Percentiles rank a stretch among this genome's conserved stretches.
phyloP scores from a whole-genome alignment of 1,139 yeast genomes.

The Suhomyces atakaporum region DNA sequence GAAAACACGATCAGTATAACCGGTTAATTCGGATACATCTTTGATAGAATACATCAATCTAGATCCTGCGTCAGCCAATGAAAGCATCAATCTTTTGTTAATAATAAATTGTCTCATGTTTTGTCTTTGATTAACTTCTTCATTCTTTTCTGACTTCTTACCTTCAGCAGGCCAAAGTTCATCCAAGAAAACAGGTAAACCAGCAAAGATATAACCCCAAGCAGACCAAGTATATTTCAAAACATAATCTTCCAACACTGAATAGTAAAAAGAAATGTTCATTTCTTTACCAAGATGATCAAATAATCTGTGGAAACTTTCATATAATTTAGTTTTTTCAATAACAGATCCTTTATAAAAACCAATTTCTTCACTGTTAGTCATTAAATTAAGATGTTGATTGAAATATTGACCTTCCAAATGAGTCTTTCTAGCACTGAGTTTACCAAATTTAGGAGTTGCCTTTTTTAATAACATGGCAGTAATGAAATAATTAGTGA shows the following conservation, averaged over 20 bases:
- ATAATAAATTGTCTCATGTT: constrained; percentile 89
- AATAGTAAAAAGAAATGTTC: constrained; percentile 57
- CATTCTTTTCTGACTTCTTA: constrained; percentile 7
- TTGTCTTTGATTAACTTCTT: constrained; percentile 41
- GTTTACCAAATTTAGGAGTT: constrained; percentile 85
- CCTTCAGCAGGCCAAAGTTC: constrained; percentile 40
- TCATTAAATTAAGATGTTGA: constrained; percentile 80
- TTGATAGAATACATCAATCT: constrained; percentile 93
- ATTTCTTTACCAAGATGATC: constrained; percentile 50
- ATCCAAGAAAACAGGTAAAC: constrained; percentile 71
- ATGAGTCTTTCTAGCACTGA: constrained; percentile 71
- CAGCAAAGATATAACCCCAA: constrained; percentile 85
- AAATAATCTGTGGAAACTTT: constrained; percentile 58
- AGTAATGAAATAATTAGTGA: constrained; percentile 76
- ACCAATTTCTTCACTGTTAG: constrained; percentile 91
- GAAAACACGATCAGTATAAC: constrained; percentile 86
- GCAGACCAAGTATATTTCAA: constrained; percentile 95
- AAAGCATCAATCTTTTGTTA: constrained; percentile 85
- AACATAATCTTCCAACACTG: constrained; percentile 80
- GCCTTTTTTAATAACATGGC: constrained; percentile 72
- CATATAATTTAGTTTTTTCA: constrained; percentile 67
- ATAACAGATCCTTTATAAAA: constrained; percentile 89
- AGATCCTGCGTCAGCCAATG: constrained; percentile 96
- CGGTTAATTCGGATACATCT: constrained; percentile 88
- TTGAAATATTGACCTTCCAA: constrained; percentile 90